A percentile compares a stretch with the other conserved stretches of the same genome.
Evolutionary conservation across 805 yeast species (phyloP).

Genomic region (Peterozyma xylosa): DNA sequence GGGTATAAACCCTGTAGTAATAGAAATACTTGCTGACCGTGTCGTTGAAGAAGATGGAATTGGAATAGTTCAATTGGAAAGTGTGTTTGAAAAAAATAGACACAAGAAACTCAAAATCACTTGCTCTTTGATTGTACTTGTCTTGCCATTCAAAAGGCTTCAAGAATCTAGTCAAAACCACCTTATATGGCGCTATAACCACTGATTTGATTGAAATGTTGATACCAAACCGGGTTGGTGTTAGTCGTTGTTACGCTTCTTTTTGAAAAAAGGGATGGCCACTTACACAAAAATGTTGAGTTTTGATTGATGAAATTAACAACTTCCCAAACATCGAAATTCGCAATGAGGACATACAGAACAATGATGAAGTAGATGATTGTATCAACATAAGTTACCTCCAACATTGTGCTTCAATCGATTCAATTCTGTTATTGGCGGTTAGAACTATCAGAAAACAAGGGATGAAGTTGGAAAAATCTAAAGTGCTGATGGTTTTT

Average conservation of each 20-base stretch:
- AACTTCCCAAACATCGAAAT: slow-evolving; percentile 14
- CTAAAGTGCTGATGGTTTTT: no score
- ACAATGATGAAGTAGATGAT: slow-evolving; percentile 16
- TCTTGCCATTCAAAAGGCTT: slow-evolving; percentile 24
- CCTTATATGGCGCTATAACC: slow-evolving; percentile 14
- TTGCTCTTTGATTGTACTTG: slow-evolving; percentile 20
- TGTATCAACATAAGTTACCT: slow-evolving; percentile 18
- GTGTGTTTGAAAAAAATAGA: slow-evolving; percentile 12
- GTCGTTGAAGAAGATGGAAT: slow-evolving; percentile 20
- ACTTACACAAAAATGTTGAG: slow-evolving; percentile 14
- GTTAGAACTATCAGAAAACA: no score
- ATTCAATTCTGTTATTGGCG: no score
- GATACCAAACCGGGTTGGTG: no score
- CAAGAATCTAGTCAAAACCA: slow-evolving; percentile 18
- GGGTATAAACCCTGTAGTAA: slow-evolving; percentile 21
- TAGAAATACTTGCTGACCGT: slow-evolving; percentile 23
- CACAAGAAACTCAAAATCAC: slow-evolving; percentile 19
- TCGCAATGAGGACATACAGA: slow-evolving; percentile 16
- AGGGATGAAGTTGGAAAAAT: no score
- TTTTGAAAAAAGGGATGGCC: background rate
- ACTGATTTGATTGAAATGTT: slow-evolving; percentile 10
- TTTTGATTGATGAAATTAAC: slow-evolving; percentile 13
- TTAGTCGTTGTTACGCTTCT: background rate
- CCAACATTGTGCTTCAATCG: slow-evolving; percentile 2
- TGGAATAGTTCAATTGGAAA: background rate